Conservation (phyloP, 2,329 filamentous ascomycete genomes). For the Massarina eburnea region DNA sequence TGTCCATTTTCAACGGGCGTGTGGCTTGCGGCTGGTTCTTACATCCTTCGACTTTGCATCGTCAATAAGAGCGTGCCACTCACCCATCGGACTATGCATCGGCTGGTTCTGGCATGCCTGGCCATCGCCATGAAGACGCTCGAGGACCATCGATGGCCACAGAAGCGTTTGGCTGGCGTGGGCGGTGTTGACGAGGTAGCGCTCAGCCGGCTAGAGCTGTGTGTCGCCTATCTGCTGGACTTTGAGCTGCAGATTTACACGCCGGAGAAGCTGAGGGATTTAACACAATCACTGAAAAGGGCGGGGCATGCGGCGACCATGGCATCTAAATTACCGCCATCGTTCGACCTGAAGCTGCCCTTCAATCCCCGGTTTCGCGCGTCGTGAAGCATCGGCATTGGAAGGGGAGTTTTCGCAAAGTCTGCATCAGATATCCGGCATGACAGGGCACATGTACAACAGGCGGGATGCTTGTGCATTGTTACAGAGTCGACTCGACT, state of each 20-base stretch:
- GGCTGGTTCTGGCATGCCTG: constrained; percentile 79
- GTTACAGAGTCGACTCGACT: background rate
- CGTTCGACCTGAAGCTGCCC: constrained; percentile 35
- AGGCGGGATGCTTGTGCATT: background rate
- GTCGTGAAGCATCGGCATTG: constrained; percentile 7
- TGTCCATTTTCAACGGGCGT: constrained; percentile 94
- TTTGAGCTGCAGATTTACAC: constrained; percentile 45
- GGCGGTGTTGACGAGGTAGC: constrained; percentile 84
- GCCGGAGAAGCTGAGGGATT: constrained; percentile 35
- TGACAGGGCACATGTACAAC: constrained; percentile 7
- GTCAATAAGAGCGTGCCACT: constrained; percentile 75
- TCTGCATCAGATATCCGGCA: background rate
- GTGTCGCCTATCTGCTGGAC: constrained; percentile 53
- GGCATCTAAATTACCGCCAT: constrained; percentile 33
- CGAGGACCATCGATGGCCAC: constrained; percentile 88
- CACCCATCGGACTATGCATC: constrained; percentile 81
- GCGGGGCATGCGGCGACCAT: constrained; percentile 42
- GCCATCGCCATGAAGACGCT: constrained; percentile 90
- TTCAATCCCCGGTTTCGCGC: constrained; percentile 28
- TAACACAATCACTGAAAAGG: constrained; percentile 41
- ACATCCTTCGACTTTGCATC: constrained; percentile 79
- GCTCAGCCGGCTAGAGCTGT: constrained; percentile 82
- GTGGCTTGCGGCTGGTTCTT: constrained; percentile 84
- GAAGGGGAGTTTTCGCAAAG: background rate
- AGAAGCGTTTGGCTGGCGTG: constrained; percentile 80